Evolutionary conservation across 768 basidiomycete species (phyloP).

Genomic region (Roridomyces roridus): DNA sequence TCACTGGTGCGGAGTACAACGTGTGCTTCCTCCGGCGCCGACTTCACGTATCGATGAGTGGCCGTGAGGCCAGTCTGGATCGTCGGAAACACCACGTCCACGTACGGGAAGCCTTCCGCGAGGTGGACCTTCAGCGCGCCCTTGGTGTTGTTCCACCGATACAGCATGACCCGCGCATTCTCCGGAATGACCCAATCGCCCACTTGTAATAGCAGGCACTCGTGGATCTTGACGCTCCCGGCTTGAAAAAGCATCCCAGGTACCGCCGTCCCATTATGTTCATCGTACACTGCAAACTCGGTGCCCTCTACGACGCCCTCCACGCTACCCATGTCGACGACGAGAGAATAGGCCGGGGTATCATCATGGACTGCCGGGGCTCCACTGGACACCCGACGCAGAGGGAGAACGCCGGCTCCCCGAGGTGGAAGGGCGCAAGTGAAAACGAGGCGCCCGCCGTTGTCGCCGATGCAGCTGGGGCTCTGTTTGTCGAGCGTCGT

Average conservation of each 20-base stretch:
- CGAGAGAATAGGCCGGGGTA: not conserved
- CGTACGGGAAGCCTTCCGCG: not conserved
- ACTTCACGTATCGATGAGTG: not conserved
- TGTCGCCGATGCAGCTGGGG: no score
- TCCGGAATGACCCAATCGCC: no score
- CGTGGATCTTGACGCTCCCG: no score
- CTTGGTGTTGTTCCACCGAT: not conserved
- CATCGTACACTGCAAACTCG: not conserved
- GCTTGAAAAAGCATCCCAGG: no score
- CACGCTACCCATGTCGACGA: conserved; percentile 6
- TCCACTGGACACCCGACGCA: no score
- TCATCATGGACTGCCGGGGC: not conserved
- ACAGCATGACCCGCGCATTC: not conserved
- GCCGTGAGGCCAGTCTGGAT: no score
- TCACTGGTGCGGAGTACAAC: not conserved
- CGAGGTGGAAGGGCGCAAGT: no score
- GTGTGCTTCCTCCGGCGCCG: not conserved
- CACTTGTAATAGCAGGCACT: no score
- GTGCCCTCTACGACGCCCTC: conserved; percentile 9
- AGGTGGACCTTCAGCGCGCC: not conserved
- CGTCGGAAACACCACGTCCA: not conserved
- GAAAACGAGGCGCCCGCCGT: no score
- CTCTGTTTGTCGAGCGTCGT: no score
- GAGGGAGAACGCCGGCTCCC: no score
- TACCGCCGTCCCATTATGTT: not conserved